Percentiles rank a stretch among this genome's conserved stretches.
Evolutionary conservation across 768 basidiomycete genomes (phyloP).

Genomic region (Collybia sp.): DNA sequence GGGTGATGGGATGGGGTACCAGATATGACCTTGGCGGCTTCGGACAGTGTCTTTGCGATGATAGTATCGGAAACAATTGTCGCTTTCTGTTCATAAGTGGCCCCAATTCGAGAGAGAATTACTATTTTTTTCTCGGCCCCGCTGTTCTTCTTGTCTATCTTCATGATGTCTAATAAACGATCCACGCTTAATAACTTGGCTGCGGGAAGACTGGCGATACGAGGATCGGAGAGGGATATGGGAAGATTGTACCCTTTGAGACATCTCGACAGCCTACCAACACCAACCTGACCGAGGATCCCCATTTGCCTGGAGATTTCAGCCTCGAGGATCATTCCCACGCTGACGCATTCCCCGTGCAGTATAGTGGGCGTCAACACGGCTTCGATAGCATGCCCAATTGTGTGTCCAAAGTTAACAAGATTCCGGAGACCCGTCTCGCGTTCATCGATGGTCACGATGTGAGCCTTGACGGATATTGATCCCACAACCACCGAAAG

Average conservation of each 20-base stretch:
- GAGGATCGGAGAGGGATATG: slow-evolving; percentile 71
- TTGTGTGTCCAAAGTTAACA: slow-evolving; percentile 98
- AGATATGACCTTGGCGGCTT: slow-evolving; percentile 72
- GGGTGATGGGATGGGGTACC: slow-evolving; percentile 55
- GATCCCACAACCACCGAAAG: slow-evolving; percentile 90
- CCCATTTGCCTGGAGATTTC: slow-evolving; percentile 90
- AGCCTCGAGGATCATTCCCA: slow-evolving; percentile 96
- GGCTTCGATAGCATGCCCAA: slow-evolving; percentile 98
- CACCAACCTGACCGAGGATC: slow-evolving; percentile 84
- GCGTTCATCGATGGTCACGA: slow-evolving; percentile 94
- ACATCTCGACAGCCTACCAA: slow-evolving; percentile 84
- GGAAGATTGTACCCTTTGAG: slow-evolving; percentile 92
- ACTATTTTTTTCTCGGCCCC: slow-evolving; percentile 93
- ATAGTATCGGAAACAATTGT: slow-evolving; percentile 77
- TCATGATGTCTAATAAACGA: slow-evolving; percentile 88
- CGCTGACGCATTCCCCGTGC: slow-evolving; percentile 93
- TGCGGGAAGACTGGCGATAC: slow-evolving; percentile 67
- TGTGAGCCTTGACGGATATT: slow-evolving; percentile 93
- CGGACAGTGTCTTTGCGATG: slow-evolving; percentile 78
- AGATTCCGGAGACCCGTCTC: slow-evolving; percentile 97
- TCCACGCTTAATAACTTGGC: slow-evolving; percentile 74
- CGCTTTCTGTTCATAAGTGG: slow-evolving; percentile 88
- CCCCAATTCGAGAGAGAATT: slow-evolving; percentile 85
- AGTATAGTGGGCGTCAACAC: slow-evolving; percentile 90
- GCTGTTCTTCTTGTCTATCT: slow-evolving; percentile 96